Evolutionary conservation across 179 eudicot species (phyloP), one percentile per base, ranked within the genome.

Genomic region (Beta macrorhiza): DNA sequence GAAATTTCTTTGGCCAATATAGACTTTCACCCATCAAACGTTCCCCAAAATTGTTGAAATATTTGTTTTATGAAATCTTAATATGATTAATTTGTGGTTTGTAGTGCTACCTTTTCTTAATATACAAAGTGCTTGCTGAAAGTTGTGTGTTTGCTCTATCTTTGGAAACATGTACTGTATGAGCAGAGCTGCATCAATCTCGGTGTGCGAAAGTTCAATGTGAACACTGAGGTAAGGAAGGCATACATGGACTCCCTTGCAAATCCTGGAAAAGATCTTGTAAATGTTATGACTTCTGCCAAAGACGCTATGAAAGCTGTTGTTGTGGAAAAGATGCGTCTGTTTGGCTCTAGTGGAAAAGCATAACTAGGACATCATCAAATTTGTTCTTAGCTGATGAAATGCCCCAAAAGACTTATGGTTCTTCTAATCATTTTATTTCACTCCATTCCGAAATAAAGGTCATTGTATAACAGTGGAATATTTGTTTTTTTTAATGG

Each of bases 191-290:
- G 98, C 86, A 91, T 96, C 79, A 88, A 87, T 78, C 87, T 74
- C 32, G 99, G 99, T 55, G 98, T 96, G 83, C 92, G 97, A 78
- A 96, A 96, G 90, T 96, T 94, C 88, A 96, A 96, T 17, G 99
- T 96, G 63, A 96, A 96, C 83, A 96, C 99, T 0, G 99, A 96
- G 84, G 93, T 96, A 42, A 87, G 99, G 65, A 92, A 85, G 84
- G 99, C 99, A 61, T 96, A 91, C 92, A 90, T 96, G 97, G 95
- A 94, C 45, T 84, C 95, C 4, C 72, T 96, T 69, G 86, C 80
- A 75, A 83, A 78, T 78, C 86, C 89, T n/a, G 85, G 89, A 67
- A 92, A 91, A 47, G 99, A 96, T 78, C 91, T 96, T 29, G 88
- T 91, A 67, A 85, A 91, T 74, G 92, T 92, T 53, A 92, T 96